phyloP scores from a whole-genome alignment of 768 basidiomycete genomes.

The Phaeotremella fagi region DNA sequence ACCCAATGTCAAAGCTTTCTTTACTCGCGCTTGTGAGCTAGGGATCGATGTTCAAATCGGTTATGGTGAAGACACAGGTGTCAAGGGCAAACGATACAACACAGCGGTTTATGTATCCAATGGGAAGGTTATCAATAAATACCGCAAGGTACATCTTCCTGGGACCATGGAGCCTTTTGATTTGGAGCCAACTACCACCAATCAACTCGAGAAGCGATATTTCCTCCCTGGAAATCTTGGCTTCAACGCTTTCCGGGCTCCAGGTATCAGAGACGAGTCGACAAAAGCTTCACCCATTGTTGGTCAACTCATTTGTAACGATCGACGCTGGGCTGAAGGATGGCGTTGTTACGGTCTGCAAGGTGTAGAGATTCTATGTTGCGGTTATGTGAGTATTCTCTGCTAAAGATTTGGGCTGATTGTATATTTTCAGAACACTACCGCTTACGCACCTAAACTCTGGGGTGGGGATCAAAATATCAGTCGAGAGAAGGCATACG shows the following conservation, averaged over 20 bases:
- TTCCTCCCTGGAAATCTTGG: constrained; percentile 44
- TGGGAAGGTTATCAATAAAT: constrained; percentile 38
- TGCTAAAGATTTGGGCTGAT: too few species aligned
- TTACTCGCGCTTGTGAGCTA: constrained; percentile 28
- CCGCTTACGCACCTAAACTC: constrained; percentile 43
- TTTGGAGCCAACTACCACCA: constrained; percentile 36
- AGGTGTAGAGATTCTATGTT: constrained; percentile 43
- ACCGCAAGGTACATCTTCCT: constrained; percentile 42
- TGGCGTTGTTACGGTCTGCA: constrained; percentile 44
- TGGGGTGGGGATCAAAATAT: constrained; percentile 47
- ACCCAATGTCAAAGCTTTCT: constrained; percentile 34
- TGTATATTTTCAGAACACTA: too few species aligned
- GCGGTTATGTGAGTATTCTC: constrained; percentile 39
- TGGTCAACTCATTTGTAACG: constrained; percentile 46
- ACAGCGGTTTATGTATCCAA: constrained; percentile 39
- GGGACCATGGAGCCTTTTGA: constrained; percentile 45
- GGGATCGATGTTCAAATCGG: constrained; percentile 45
- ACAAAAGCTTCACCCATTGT: constrained; percentile 29
- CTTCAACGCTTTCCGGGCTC: constrained; percentile 42
- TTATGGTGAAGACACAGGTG: constrained; percentile 43
- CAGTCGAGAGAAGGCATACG: constrained; percentile 34
- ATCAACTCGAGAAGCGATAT: constrained; percentile 48
- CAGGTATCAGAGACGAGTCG: constrained; percentile 22
- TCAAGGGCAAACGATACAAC: constrained; percentile 38
- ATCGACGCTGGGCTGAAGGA: constrained; percentile 45